These are phyloP conservation scores for Leishmania major DNA, from an alignment of 208 protist species.

Conservation along the genomic window DNA sequence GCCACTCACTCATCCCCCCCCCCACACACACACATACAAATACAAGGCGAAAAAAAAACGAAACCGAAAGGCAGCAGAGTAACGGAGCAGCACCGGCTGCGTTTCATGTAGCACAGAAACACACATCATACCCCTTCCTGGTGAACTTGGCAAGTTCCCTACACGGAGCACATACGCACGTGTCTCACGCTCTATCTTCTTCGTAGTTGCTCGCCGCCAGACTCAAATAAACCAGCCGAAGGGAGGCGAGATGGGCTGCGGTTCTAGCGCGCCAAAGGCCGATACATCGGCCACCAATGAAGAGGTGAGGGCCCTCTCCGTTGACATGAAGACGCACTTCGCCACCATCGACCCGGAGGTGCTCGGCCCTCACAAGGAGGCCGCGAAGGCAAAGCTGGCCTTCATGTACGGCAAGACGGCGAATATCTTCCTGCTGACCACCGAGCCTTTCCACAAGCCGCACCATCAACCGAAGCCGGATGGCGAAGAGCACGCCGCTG, in stretches of 20 bases:
- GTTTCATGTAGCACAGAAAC: not conserved
- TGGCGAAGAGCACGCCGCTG: not conserved
- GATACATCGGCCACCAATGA: not conserved
- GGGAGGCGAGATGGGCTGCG: constrained; percentile 23
- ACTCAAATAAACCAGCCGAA: not conserved
- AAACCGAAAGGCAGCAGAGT: not conserved
- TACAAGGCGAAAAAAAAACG: not conserved
- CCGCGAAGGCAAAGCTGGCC: constrained; percentile 13
- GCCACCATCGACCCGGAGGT: constrained; percentile 18
- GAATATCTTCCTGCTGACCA: constrained; percentile 31
- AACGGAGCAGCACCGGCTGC: not conserved
- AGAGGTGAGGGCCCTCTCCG: constrained; percentile 13
- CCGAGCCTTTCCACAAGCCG: constrained; percentile 18
- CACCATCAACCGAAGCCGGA: not conserved
- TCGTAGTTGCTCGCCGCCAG: not conserved
- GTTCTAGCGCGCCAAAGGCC: constrained; percentile 13
- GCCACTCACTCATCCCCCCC: not conserved
- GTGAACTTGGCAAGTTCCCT: not conserved
- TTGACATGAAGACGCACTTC: constrained; percentile 28
- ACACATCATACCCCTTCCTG: not conserved
- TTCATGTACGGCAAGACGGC: constrained; percentile 23
- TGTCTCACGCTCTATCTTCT: not conserved
- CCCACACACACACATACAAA: not conserved
- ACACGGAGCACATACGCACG: not conserved
- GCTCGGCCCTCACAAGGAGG: constrained; percentile 32